phyloP scores from a whole-genome alignment of 1,139 yeast species.

The Entelexis sorbosivorans region DNA sequence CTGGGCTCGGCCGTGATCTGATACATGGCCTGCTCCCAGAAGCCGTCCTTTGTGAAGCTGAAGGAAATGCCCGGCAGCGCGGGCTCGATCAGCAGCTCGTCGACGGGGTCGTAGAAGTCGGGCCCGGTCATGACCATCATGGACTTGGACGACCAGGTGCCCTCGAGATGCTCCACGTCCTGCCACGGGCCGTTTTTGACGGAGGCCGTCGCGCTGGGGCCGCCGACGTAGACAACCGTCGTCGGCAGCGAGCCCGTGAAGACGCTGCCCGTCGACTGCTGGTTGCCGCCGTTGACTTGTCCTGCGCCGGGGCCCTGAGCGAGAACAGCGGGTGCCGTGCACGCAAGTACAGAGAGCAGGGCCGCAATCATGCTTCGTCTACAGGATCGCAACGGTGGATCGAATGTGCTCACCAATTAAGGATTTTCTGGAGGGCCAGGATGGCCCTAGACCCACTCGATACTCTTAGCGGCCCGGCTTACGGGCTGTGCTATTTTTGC shows the following conservation, averaged over 20 bases:
- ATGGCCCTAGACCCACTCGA: not conserved
- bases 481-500: slow-evolving; percentile 5
- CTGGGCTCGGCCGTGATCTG: slow-evolving; percentile 54
- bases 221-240: slow-evolving; percentile 7
- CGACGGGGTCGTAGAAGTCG: slow-evolving; percentile 90
- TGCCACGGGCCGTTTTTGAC: slow-evolving; percentile 23
- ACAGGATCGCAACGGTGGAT: not conserved
- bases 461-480: not conserved
- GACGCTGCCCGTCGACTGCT: slow-evolving; percentile 6
- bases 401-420: no score
- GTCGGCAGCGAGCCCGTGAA: slow-evolving; percentile 1
- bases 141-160: slow-evolving; percentile 95
- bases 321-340: not conserved
- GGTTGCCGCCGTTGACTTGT: slow-evolving; percentile 4
- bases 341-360: slow-evolving; percentile 3
- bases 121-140: slow-evolving; percentile 95
- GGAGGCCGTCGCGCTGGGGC: slow-evolving; percentile 10
- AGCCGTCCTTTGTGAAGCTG: slow-evolving; percentile 86
- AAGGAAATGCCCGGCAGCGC: slow-evolving; percentile 88
- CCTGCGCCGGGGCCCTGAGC: slow-evolving; percentile 5
- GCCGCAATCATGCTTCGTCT: not conserved
- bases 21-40: slow-evolving; percentile 80
- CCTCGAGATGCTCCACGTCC: slow-evolving; percentile 33
- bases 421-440: not conserved
- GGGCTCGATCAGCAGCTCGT: slow-evolving; percentile 87